Percentiles rank a stretch among this genome's conserved stretches.
Evolutionary conservation across 2,329 filamentous ascomycete species (phyloP).

Genomic region (Hypomyces perniciosus): DNA sequence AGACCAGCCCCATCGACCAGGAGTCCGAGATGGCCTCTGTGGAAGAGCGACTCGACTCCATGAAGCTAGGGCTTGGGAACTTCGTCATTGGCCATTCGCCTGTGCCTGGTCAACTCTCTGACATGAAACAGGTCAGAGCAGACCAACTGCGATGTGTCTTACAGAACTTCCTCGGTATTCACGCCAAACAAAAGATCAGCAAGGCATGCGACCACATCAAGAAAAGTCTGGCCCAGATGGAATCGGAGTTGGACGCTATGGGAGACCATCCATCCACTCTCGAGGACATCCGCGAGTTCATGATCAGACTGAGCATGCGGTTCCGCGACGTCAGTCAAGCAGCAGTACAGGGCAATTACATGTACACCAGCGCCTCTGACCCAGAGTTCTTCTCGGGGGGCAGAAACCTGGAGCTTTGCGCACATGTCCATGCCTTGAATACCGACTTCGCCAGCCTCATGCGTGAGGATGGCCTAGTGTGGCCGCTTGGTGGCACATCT

Average conservation of each 20-base stretch:
- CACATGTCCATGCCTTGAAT: constrained; percentile 22
- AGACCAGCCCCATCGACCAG: constrained; percentile 16
- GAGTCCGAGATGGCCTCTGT: too few species aligned
- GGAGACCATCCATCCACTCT: constrained; percentile 15
- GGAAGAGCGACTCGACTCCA: too few species aligned
- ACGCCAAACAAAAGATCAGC: too few species aligned
- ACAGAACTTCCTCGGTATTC: too few species aligned
- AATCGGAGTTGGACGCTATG: constrained; percentile 11
- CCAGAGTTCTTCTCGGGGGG: constrained; percentile 15
- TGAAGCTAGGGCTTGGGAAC: too few species aligned
- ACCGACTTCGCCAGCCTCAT: constrained; percentile 17
- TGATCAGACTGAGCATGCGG: constrained; percentile 18
- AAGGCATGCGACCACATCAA: constrained; percentile 21
- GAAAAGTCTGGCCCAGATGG: constrained; percentile 6
- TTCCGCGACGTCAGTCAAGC: constrained; percentile 21
- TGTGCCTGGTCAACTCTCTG: too few species aligned
- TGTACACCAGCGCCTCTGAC: constrained; percentile 4
- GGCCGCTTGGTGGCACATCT: background rate
- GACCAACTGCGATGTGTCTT: too few species aligned
- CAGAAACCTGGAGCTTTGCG: constrained; percentile 20
- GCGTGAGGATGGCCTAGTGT: constrained; percentile 5
- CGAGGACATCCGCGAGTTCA: constrained; percentile 17
- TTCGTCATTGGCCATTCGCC: too few species aligned
- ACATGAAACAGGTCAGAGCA: too few species aligned
- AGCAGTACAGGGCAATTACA: constrained; percentile 20